These are phyloP conservation scores for Remersonia thermophila DNA, from an alignment of 2,329 filamentous ascomycete genomes.

Conservation along the genomic window DNA sequence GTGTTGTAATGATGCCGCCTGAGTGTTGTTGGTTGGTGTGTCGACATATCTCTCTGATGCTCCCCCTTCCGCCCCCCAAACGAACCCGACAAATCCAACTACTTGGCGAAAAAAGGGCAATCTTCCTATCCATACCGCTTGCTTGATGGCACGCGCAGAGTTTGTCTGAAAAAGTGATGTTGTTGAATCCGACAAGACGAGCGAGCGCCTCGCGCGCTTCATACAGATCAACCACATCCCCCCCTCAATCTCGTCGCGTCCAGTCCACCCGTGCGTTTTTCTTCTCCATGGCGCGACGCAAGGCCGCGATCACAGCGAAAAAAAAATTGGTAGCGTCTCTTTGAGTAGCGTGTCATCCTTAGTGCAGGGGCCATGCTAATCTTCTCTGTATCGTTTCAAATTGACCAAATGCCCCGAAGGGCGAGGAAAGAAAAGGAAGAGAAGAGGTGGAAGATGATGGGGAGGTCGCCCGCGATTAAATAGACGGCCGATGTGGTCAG, in stretches of 20 bases:
- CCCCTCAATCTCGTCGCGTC: no score
- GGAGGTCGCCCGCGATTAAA: slow-evolving; percentile 4
- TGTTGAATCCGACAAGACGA: no score
- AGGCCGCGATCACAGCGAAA: slow-evolving; percentile 28
- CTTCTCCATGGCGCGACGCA: slow-evolving; percentile 16
- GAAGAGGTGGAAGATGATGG: slow-evolving; percentile 9
- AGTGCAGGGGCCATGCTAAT: slow-evolving; percentile 78
- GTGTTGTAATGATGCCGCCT: no score
- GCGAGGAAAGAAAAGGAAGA: slow-evolving; percentile 15
- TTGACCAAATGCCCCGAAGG: slow-evolving; percentile 21
- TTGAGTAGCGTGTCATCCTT: slow-evolving; percentile 75
- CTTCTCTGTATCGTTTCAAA: slow-evolving; percentile 47
- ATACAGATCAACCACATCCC: slow-evolving; percentile 16
- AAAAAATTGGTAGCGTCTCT: slow-evolving; percentile 66
- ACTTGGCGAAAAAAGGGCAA: background rate
- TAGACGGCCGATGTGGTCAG: slow-evolving; percentile 7
- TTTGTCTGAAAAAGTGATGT: no score
- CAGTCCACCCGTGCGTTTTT: no score
- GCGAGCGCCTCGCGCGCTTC: slow-evolving; percentile 17
- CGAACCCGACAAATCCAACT: background rate
- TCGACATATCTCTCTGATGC: no score
- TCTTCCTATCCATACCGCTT: no score
- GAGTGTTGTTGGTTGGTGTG: no score
- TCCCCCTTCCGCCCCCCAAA: no score
- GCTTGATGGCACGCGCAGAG: no score